A percentile compares a stretch with the other conserved stretches of the same genome.
These are phyloP conservation scores for Thraustochytrium sp. DNA, from an alignment of 352 stramenopile genomes.

Conservation along the genomic window DNA sequence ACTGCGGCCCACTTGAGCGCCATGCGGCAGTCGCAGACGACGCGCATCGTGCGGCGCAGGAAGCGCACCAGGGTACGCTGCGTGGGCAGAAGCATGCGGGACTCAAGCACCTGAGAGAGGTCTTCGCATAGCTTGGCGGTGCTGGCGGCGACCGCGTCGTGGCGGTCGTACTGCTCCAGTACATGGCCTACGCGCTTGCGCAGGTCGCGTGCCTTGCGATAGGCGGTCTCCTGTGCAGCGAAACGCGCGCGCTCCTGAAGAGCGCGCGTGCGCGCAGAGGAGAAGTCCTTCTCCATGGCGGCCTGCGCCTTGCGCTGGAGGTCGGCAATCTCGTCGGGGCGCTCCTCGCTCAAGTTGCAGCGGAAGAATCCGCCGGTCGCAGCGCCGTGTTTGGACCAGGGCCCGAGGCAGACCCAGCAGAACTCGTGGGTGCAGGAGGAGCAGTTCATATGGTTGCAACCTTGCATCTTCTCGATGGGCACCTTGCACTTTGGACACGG, in stretches of 20 bases:
- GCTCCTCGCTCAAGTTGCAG: constrained; percentile 46
- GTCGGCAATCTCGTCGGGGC: neutral
- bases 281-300: neutral
- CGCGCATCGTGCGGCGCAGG: neutral
- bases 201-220: neutral
- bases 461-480: constrained; percentile 33
- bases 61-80: neutral
- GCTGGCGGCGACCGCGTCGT: neutral
- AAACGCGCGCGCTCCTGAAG: neutral
- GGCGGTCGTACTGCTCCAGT: neutral
- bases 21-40: neutral
- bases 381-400: constrained; percentile 25
- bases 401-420: constrained; percentile 36
- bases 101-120: neutral
- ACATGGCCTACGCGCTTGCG: neutral
- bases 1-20: neutral
- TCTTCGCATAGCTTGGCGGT: neutral
- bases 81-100: neutral
- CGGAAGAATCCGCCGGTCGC: constrained; percentile 45
- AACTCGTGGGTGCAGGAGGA: constrained; percentile 28
- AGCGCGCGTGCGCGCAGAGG: neutral
- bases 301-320: neutral
- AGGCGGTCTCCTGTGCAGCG: neutral
- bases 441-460: constrained; percentile 44
- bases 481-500: constrained; percentile 34